These are phyloP conservation scores for Cymodocea nodosa DNA, from an alignment of 116 monocot genomes.

Conservation along the genomic window DNA sequence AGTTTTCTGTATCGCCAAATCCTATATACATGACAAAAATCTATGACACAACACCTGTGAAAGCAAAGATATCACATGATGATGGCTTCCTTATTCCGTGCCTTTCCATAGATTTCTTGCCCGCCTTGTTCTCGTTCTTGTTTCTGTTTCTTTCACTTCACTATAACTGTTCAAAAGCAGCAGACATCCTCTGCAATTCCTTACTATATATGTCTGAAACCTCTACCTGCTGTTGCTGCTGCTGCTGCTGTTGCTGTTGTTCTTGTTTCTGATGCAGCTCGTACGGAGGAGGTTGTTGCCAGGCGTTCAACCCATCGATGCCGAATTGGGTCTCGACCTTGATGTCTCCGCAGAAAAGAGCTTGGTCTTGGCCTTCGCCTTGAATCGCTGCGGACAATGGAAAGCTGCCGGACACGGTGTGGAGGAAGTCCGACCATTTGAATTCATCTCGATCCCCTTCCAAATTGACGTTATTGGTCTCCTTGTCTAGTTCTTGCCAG, in stretches of 20 bases:
- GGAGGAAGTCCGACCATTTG: constrained; percentile 55
- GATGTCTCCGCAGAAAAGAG: no score
- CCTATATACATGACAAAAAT: no score
- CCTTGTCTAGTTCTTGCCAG: constrained; percentile 16
- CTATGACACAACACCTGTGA: no score
- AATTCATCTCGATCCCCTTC: constrained; percentile 19
- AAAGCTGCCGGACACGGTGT: constrained; percentile 11
- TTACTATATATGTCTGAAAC: constrained; percentile 22
- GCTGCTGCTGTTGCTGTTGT: constrained; percentile 17
- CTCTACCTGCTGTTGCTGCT: constrained; percentile 16
- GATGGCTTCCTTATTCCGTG: no score
- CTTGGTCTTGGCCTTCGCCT: constrained; percentile 12
- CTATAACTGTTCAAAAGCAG: constrained; percentile 45
- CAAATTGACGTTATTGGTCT: constrained; percentile 22
- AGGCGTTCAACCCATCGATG: constrained; percentile 16
- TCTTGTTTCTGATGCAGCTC: not conserved
- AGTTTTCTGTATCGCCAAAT: no score
- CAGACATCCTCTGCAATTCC: constrained; percentile 36
- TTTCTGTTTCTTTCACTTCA: not conserved
- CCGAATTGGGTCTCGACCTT: constrained; percentile 3
- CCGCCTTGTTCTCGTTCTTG: no score
- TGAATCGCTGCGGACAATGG: constrained; percentile 22
- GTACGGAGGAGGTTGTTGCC: constrained; percentile 26
- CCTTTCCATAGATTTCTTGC: no score
- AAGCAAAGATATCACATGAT: no score